Evolutionary conservation across 345 rosid species (phyloP).

Genomic region (Sisymbrium altissimum): DNA sequence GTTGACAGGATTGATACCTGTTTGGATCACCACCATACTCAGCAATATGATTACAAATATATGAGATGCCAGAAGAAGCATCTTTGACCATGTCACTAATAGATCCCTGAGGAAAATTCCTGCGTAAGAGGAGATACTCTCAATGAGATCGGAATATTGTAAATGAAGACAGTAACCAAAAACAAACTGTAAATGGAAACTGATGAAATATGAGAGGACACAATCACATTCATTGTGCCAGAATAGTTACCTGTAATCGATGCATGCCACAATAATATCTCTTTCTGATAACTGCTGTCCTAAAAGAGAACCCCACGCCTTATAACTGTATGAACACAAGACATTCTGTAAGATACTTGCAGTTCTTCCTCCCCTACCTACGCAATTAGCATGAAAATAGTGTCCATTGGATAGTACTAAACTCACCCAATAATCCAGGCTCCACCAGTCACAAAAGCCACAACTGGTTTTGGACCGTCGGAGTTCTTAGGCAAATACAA

Average conservation of each 20-base stretch:
- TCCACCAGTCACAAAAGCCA: conserved; percentile 95
- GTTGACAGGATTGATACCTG: conserved; percentile 42
- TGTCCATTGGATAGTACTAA: not conserved
- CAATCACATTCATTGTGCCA: not conserved
- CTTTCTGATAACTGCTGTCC: conserved; percentile 92
- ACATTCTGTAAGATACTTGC: conserved; percentile 12
- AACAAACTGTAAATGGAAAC: not conserved
- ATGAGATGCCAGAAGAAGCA: conserved; percentile 91
- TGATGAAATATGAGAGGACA: conserved; percentile 3
- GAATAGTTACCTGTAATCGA: conserved; percentile 76
- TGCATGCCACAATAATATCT: conserved; percentile 91
- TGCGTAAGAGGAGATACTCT: conserved; percentile 32
- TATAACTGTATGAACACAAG: conserved; percentile 63
- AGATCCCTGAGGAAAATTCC: conserved; percentile 97
- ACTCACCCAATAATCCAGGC: conserved; percentile 99
- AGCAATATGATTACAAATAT: conserved; percentile 69
- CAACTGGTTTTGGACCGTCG: conserved; percentile 78
- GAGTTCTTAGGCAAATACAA: conserved; percentile 74
- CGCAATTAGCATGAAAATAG: not conserved
- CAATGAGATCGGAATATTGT: conserved; percentile 2
- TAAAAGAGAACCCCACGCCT: conserved; percentile 97
- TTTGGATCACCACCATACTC: conserved; percentile 94
- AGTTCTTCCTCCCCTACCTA: not conserved
- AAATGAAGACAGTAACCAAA: not conserved
- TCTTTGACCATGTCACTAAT: conserved; percentile 90